These are phyloP conservation scores for Striga hermonthica DNA, from an alignment of 305 asterid genomes.

Conservation along the genomic window DNA sequence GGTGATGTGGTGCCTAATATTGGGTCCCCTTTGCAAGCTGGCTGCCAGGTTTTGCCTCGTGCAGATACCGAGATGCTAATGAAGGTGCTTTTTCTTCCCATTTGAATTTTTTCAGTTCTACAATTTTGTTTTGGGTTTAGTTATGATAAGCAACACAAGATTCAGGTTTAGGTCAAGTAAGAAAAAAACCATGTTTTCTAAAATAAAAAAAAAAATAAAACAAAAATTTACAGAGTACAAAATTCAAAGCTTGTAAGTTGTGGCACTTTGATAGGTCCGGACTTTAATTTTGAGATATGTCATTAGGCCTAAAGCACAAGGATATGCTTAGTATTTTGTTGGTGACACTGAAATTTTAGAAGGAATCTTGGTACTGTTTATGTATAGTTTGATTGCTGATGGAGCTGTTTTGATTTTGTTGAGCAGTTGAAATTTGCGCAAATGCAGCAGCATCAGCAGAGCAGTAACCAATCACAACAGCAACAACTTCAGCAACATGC, in stretches of 20 bases:
- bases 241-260: background rate
- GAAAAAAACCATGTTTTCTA: background rate
- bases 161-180: background rate
- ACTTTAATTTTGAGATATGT: background rate
- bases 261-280: background rate
- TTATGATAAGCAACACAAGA: background rate
- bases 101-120: background rate
- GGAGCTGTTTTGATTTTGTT: conserved; percentile 13
- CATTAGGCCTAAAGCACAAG: background rate
- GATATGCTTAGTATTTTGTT: background rate
- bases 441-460: conserved; percentile 52
- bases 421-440: conserved; percentile 68
- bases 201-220: too few relatives aligned
- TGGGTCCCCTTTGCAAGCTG: conserved; percentile 83
- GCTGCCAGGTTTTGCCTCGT: conserved; percentile 73
- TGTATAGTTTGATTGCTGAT: background rate
- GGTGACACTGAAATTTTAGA: background rate
- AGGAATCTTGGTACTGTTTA: conserved; percentile 10
- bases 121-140: background rate
- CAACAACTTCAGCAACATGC: conserved; percentile 41
- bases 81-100: conserved; percentile 50
- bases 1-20: conserved; percentile 84
- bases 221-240: too few relatives aligned
- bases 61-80: conserved; percentile 76
- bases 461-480: conserved; percentile 46